Base-by-base conservation (phyloP, 2,329 filamentous ascomycete species). In the Diatrype stigma region DNA sequence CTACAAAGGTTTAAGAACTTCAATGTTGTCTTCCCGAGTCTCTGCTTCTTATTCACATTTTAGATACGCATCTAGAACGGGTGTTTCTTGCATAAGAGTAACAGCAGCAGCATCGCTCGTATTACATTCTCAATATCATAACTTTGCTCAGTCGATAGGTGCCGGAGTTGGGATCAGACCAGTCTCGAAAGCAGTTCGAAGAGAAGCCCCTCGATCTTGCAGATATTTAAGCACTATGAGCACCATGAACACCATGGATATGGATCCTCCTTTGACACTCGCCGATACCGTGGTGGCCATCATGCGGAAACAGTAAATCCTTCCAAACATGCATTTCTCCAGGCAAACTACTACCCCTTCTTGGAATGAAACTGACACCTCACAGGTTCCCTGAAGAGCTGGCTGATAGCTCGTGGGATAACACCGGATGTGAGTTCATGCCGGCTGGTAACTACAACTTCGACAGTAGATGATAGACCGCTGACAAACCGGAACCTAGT, bases 321-420 rank as follows among this genome's bases (percentile, higher is more conserved):
- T 23, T 40, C 30, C 11, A 2, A 46, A 22, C 7, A 35, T 34
- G 37, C 34, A 28, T n/a, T 12, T 45, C 17, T 38, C 22, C 12
- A 6, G 21, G 26, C 4, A 22, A n/a, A 46, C 38, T n/a, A 30
- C 26, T 30, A 6, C 26, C 26, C n/a, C n/a, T n/a, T n/a, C n/a
- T 23, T 57, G 19, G 49, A 38, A 22, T 11, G 34, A 42, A 12
- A 47, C 21, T 52, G 19, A 56, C 26, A 22, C 11, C 6, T 3
- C 42, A 7, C 46, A 94, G 91, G 53, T 99, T 96, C 67, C 94
- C 94, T 0, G 90, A 95, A 66, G 84, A 84, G 53, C 77, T 96
- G 40, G 94, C 94, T 10, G 94, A 97, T 66, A 86, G 86, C 60
- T 85, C 87, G 58, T 99, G 92, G 80, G 94, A 99, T 68, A 99